Evolutionary conservation across 495 filamentous ascomycete genomes (phyloP).

Genomic region (Annulohypoxylon moriforme): DNA sequence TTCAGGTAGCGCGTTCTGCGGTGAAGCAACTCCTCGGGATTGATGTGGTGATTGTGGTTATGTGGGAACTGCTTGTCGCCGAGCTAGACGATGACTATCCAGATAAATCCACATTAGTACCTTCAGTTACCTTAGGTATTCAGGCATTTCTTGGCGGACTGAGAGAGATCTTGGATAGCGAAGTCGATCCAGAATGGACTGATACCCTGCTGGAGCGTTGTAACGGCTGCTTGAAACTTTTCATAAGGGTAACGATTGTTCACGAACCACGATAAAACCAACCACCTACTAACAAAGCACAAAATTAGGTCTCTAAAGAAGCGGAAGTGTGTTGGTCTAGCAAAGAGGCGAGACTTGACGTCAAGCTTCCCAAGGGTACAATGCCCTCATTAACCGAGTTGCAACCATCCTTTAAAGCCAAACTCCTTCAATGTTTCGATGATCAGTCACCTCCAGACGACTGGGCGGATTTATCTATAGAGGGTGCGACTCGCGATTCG

Average conservation of each 20-base stretch:
- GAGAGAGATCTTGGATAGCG: slow-evolving; percentile 50
- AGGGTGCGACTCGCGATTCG: slow-evolving; percentile 36
- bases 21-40: slow-evolving; percentile 47
- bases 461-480: slow-evolving; percentile 50
- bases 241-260: slow-evolving; percentile 44
- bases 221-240: slow-evolving; percentile 40
- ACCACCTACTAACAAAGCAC: not conserved
- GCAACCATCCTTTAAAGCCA: slow-evolving; percentile 44
- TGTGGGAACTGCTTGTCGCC: slow-evolving; percentile 50
- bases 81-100: slow-evolving; percentile 47
- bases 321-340: slow-evolving; percentile 44
- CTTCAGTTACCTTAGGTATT: slow-evolving; percentile 41
- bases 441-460: slow-evolving; percentile 43
- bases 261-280: not conserved
- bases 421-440: slow-evolving; percentile 47
- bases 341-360: slow-evolving; percentile 41
- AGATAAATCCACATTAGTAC: slow-evolving; percentile 49
- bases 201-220: slow-evolving; percentile 46
- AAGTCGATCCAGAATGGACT: slow-evolving; percentile 46
- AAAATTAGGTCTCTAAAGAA: slow-evolving; percentile 9
- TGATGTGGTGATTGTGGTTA: slow-evolving; percentile 46
- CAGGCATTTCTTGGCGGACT: slow-evolving; percentile 44
- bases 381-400: slow-evolving; percentile 42
- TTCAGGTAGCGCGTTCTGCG: slow-evolving; percentile 38
- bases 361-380: slow-evolving; percentile 47